Conservation (phyloP, 2,329 filamentous ascomycete genomes). For the Chlorencoelia australis region DNA sequence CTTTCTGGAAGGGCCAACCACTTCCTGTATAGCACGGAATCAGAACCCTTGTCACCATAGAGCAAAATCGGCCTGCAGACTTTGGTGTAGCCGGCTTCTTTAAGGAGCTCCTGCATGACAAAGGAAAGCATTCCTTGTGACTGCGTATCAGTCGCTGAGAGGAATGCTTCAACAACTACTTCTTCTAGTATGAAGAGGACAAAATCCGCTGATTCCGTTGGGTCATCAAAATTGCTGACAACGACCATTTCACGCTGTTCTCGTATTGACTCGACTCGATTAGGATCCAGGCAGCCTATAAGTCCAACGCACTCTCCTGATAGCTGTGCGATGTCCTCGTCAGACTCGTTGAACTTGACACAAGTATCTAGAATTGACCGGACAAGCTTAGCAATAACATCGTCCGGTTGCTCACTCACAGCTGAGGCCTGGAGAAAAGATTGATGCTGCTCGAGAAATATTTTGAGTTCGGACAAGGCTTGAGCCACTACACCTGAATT, state of each 20-base stretch:
- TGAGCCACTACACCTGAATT: conserved; percentile 78
- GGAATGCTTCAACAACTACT: conserved; percentile 81
- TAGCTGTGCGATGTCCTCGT: conserved; percentile 57
- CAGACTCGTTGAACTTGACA: conserved; percentile 63
- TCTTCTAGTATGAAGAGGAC: conserved; percentile 76
- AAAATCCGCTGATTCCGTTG: conserved; percentile 75
- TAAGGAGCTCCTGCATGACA: conserved; percentile 85
- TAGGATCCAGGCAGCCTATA: conserved; percentile 85
- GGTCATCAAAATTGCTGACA: conserved; percentile 71
- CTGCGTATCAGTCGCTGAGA: conserved; percentile 79
- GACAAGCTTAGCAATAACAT: conserved; percentile 59
- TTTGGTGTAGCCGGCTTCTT: conserved; percentile 61
- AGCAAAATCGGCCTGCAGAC: conserved; percentile 29
- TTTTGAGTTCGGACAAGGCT: conserved; percentile 65
- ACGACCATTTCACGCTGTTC: conserved; percentile 79
- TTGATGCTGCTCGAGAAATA: conserved; percentile 65
- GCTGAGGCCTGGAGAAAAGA: conserved; percentile 69
- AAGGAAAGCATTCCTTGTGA: conserved; percentile 88
- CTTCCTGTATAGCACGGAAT: conserved; percentile 55
- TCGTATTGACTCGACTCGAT: conserved; percentile 70
- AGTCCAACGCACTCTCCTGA: conserved; percentile 78
- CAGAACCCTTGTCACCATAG: conserved; percentile 30
- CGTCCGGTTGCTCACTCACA: conserved; percentile 73
- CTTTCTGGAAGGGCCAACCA: conserved; percentile 72
- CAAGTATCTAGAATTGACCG: conserved; percentile 78